Percentiles rank a stretch among this genome's conserved stretches.
Conservation (phyloP, 2,329 filamentous ascomycete genomes). For the Metarhizium sp. region DNA sequence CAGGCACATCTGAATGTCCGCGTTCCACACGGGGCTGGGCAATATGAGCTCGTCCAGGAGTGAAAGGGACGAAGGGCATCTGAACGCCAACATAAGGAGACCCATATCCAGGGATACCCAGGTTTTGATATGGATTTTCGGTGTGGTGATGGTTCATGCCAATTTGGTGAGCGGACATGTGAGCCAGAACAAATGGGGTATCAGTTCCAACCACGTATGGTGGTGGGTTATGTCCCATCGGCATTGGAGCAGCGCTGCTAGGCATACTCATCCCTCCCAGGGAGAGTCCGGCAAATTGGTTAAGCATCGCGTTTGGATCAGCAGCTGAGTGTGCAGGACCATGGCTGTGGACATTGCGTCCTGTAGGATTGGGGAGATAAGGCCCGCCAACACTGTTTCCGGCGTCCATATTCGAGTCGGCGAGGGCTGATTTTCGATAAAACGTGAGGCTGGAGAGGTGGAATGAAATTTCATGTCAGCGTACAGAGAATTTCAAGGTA, state of each 20-base stretch:
- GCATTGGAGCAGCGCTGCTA: conserved; percentile 17
- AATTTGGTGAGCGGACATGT: conserved; percentile 25
- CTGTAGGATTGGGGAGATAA: conserved; percentile 21
- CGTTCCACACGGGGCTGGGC: conserved; percentile 37
- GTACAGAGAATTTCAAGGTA: background rate
- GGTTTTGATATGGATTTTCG: conserved; percentile 24
- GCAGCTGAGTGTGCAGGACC: conserved; percentile 18
- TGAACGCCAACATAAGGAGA: conserved; percentile 27
- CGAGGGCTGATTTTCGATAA: conserved; percentile 23
- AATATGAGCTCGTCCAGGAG: conserved; percentile 37
- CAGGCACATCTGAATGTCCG: conserved; percentile 46
- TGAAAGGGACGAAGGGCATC: conserved; percentile 38
- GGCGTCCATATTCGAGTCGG: conserved; percentile 25
- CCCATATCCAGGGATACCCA: conserved; percentile 23
- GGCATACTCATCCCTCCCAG: conserved; percentile 26
- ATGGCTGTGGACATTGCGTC: conserved; percentile 20
- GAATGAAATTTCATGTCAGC: background rate
- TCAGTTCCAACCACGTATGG: conserved; percentile 29
- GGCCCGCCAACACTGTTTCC: conserved; percentile 19
- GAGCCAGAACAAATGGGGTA: conserved; percentile 28
- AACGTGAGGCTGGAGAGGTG: conserved; percentile 17
- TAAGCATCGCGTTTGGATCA: conserved; percentile 22
- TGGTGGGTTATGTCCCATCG: conserved; percentile 24
- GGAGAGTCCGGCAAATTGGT: conserved; percentile 28
- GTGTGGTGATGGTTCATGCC: conserved; percentile 21